These are phyloP conservation scores for Colletotrichum nymphaeae DNA, from an alignment of 2,329 filamentous ascomycete species.

Conservation along the genomic window DNA sequence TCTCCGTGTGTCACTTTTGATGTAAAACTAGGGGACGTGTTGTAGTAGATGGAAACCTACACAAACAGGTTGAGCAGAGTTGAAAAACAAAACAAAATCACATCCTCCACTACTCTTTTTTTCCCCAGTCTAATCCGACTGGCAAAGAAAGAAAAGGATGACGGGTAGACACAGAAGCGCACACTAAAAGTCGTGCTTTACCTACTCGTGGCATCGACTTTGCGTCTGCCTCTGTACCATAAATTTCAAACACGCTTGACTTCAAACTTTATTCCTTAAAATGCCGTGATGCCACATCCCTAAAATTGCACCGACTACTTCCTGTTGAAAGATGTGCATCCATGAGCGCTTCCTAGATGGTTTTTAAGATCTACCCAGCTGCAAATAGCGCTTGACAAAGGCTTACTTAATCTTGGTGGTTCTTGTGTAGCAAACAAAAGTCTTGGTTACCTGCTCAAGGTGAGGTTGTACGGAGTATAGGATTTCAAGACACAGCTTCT, in stretches of 20 bases:
- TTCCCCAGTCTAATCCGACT: not conserved
- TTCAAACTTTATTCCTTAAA: not conserved
- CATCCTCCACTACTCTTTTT: not conserved
- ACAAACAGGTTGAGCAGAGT: slow-evolving; percentile 33
- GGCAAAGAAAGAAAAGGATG: not conserved
- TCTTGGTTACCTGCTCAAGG: too few species aligned
- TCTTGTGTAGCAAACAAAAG: too few species aligned
- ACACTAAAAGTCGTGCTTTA: slow-evolving; percentile 30
- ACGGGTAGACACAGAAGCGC: slow-evolving; percentile 30
- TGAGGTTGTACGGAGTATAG: too few species aligned
- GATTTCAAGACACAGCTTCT: too few species aligned
- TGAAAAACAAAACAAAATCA: slow-evolving; percentile 18
- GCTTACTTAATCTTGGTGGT: too few species aligned
- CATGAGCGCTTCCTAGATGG: too few species aligned
- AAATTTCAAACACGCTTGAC: slow-evolving; percentile 34
- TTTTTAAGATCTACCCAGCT: too few species aligned
- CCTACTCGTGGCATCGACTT: slow-evolving; percentile 29
- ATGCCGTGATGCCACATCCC: not conserved
- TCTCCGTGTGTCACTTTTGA: not conserved
- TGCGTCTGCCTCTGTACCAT: slow-evolving; percentile 36
- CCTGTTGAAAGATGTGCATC: too few species aligned
- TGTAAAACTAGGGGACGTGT: not conserved
- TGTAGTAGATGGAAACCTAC: slow-evolving; percentile 17
- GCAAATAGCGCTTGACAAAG: too few species aligned
- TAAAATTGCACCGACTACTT: too few species aligned